Conservation (phyloP, 2,329 filamentous ascomycete genomes). For the Metarhizium robertsii region DNA sequence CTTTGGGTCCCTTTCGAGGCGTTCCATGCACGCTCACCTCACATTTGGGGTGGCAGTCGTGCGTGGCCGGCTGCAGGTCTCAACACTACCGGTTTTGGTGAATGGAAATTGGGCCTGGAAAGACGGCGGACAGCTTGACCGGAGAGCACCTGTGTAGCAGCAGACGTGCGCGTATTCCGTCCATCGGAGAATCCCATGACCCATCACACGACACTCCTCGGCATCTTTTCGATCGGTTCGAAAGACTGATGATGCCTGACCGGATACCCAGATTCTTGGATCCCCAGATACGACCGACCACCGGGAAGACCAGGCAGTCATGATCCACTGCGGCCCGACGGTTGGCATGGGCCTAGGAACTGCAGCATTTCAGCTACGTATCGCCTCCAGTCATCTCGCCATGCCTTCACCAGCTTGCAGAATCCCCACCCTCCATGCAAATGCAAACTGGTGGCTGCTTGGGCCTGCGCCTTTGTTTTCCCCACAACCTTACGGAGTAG, state of each 20-base stretch:
- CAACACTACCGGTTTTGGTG: background rate
- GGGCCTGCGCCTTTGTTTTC: too few species aligned
- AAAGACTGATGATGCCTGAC: background rate
- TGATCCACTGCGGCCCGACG: slow-evolving; percentile 3
- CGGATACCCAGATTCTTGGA: background rate
- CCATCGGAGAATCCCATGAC: too few species aligned
- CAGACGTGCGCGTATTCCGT: too few species aligned
- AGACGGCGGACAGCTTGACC: too few species aligned
- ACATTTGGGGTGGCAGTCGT: too few species aligned
- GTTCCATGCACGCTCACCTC: too few species aligned
- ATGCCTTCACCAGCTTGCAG: background rate
- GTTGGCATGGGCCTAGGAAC: background rate
- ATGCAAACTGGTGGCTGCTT: too few species aligned
- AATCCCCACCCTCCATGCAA: background rate
- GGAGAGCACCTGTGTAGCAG: background rate
- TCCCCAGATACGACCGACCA: background rate
- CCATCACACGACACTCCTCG: too few species aligned
- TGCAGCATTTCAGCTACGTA: background rate
- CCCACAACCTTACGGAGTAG: too few species aligned
- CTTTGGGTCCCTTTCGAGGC: too few species aligned
- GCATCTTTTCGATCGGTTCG: too few species aligned
- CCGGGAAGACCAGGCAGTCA: background rate
- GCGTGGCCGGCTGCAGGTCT: background rate
- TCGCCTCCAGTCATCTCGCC: background rate
- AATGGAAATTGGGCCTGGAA: background rate